phyloP scores from a whole-genome alignment of 2,329 filamentous ascomycete species.

The Aspergillus spinulosporus region DNA sequence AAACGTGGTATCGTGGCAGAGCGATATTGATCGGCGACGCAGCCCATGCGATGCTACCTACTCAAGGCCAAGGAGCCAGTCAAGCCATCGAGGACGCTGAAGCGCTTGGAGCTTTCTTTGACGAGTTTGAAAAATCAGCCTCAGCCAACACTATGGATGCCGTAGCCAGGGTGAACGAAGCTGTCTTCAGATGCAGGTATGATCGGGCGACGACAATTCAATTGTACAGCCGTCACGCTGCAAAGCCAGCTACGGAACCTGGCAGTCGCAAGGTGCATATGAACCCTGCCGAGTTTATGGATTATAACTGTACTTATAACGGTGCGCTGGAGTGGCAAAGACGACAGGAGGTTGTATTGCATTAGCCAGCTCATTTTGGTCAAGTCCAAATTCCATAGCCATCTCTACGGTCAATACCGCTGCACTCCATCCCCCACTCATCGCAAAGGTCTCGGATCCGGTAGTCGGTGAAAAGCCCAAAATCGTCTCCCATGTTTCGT shows the following conservation, averaged over 20 bases:
- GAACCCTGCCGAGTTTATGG: constrained; percentile 8
- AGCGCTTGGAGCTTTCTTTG: constrained; percentile 20
- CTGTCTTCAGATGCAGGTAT: constrained; percentile 33
- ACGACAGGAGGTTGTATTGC: not conserved
- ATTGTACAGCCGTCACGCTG: constrained; percentile 45
- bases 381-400: constrained; percentile 1
- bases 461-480: constrained; percentile 15
- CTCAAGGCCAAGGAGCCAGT: constrained; percentile 46
- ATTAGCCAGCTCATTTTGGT: no score
- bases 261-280: constrained; percentile 24
- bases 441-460: constrained; percentile 11
- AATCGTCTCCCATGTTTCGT: constrained; percentile 6
- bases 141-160: not conserved
- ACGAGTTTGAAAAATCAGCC: not conserved
- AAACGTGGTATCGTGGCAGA: constrained; percentile 18
- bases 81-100: constrained; percentile 47
- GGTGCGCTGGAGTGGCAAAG: constrained; percentile 24
- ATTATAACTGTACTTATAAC: constrained; percentile 31
- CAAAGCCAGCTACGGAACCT: constrained; percentile 40
- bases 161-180: constrained; percentile 21
- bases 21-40: constrained; percentile 41
- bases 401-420: not conserved
- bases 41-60: constrained; percentile 44
- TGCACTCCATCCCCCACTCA: constrained; percentile 11
- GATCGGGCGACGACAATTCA: constrained; percentile 46